phyloP scores from a whole-genome alignment of 768 basidiomycete genomes.

The Filobasidium floriforme region DNA sequence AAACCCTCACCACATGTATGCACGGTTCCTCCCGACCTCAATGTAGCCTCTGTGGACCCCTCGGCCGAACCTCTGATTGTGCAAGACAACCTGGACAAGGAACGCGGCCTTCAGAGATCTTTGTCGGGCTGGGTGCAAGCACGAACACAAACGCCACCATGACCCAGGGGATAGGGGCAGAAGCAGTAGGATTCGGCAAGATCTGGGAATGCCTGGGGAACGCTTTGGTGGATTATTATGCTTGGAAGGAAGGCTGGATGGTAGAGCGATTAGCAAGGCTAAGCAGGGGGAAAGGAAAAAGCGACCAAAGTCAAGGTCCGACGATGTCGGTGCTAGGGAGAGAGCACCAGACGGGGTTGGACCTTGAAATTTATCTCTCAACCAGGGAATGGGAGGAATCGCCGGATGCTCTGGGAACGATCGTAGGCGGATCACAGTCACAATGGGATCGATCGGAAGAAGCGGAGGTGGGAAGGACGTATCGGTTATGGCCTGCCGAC shows the following conservation, averaged over 20 bases:
- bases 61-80: neutral
- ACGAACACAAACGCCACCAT: too few relatives aligned
- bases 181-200: neutral
- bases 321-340: neutral
- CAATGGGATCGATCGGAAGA: slow-evolving; percentile 4
- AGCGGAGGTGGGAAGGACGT: neutral
- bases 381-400: neutral
- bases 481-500: neutral
- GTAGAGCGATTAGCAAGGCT: slow-evolving; percentile 8
- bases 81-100: neutral
- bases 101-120: neutral
- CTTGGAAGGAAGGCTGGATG: slow-evolving; percentile 23
- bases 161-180: neutral
- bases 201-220: slow-evolving; percentile 15
- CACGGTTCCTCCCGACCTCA: neutral
- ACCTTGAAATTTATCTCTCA: neutral
- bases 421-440: too few relatives aligned
- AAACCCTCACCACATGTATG: neutral
- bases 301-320: neutral
- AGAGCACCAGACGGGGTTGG: neutral
- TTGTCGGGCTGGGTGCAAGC: neutral
- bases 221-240: slow-evolving; percentile 16
- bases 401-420: neutral
- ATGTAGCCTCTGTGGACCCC: neutral
- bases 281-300: neutral